Base-by-base conservation (phyloP, 352 stramenopile genomes). In the Globisporangium heterothallicum region DNA sequence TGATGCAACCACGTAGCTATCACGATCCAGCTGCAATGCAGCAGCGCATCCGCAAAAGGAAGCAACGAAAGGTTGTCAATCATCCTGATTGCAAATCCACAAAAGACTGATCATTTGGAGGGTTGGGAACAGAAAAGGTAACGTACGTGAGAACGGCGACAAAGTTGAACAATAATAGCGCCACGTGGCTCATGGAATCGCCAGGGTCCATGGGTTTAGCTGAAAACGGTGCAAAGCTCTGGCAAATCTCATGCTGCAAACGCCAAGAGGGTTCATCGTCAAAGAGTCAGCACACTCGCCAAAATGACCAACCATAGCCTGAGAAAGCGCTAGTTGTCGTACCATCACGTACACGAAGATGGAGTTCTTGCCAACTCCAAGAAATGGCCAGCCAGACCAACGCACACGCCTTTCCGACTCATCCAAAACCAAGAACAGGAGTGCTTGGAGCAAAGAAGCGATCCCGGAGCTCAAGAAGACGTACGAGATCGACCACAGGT, bases 401-500 rank as follows among this genome's bases (percentile, higher is more conserved):
- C 29, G 40, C 3, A 49, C 30, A 32, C 48, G 41, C 10, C 10
- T 38, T 14, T n/a, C 38, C 19, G 50, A 42, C 19, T 25, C 22
- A 29, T 78, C 62, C 14, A 74, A 58, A 5, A 53, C n/a, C 4
- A 59, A 18, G 30, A 58, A 25, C 2, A 71, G 19, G 5, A 83
- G 9, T 3, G 46, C 53, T 3, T 87, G 36, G 16, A 61, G 9
- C 18, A 69, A 29, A 25, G 63, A 57, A 3, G 72, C 73, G 14
- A 78, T 46, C 0, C 68, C 80, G 6, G 67, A 63, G 29, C 63
- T 78, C 25, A 79, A 36, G 9, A 85, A 34, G 18, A 89, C 61
- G 49, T 84, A 94, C 35, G 81, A 76, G 14, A 87, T 38, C 19
- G 77, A 89, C 79, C 84, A 94, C 18, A 93, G 44, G 55, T 94